These are phyloP conservation scores for Chrysoporthe cubensis DNA, from an alignment of 2,329 filamentous ascomycete genomes.

Conservation along the genomic window DNA sequence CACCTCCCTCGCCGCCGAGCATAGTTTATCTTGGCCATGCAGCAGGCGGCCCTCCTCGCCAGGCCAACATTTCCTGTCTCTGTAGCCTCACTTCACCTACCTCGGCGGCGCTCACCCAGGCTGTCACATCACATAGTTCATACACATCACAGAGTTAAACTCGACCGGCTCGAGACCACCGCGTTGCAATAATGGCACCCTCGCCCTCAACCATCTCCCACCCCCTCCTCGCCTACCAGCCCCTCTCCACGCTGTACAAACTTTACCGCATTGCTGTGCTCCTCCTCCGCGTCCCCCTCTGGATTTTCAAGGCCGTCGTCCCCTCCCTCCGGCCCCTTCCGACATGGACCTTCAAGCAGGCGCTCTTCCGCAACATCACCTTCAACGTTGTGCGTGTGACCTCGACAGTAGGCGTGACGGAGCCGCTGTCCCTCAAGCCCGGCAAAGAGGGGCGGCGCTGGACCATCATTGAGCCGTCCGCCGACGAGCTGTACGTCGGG, in stretches of 20 bases:
- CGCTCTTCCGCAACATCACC: slow-evolving; percentile 19
- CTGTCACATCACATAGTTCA: not conserved
- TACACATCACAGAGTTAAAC: not conserved
- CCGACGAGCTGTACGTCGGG: slow-evolving; percentile 37
- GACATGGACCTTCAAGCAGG: slow-evolving; percentile 26
- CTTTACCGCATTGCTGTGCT: slow-evolving; percentile 9
- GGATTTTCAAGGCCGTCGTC: slow-evolving; percentile 24
- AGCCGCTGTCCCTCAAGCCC: slow-evolving; percentile 18
- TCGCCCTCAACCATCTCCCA: slow-evolving; percentile 9
- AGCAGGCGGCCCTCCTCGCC: not conserved
- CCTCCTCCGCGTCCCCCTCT: slow-evolving; percentile 26
- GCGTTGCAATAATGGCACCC: not conserved
- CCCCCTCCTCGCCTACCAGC: slow-evolving; percentile 27
- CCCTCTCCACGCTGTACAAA: slow-evolving; percentile 25
- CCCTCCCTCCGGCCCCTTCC: slow-evolving; percentile 27
- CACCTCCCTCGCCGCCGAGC: too few species aligned
- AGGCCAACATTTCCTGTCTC: not conserved
- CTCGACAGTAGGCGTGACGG: slow-evolving; percentile 21
- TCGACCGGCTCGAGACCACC: too few species aligned
- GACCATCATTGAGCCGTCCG: slow-evolving; percentile 48
- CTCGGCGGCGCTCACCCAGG: too few species aligned
- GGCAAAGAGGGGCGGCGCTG: slow-evolving; percentile 22
- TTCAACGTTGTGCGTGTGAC: slow-evolving; percentile 2
- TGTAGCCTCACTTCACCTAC: not conserved
- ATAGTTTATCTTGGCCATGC: too few species aligned